These are phyloP conservation scores for Leucaena leucocephala DNA, from an alignment of 306 rosid species.

Conservation along the genomic window DNA sequence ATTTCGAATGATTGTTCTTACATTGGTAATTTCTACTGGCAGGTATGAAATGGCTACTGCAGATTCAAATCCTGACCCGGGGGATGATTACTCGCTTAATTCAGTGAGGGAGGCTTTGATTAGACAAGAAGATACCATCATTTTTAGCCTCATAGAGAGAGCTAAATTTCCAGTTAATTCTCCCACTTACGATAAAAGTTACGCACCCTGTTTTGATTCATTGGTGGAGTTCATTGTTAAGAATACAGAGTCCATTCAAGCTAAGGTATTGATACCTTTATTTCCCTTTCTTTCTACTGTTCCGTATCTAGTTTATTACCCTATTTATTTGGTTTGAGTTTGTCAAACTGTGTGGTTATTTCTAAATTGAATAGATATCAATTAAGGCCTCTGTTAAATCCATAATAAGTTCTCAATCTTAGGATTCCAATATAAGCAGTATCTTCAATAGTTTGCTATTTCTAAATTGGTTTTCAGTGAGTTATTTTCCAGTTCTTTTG, in stretches of 20 bases:
- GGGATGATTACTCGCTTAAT: slow-evolving; percentile 41
- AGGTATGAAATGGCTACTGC: slow-evolving; percentile 28
- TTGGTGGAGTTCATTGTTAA: slow-evolving; percentile 48
- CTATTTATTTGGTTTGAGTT: background rate
- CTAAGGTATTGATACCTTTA: slow-evolving; percentile 47
- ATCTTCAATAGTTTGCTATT: background rate
- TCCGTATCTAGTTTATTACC: background rate
- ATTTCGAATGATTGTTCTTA: slow-evolving; percentile 26
- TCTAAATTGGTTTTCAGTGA: background rate
- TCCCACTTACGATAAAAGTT: slow-evolving; percentile 44
- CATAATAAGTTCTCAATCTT: background rate
- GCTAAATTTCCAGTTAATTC: slow-evolving; percentile 60
- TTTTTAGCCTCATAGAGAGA: slow-evolving; percentile 67
- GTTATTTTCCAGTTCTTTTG: slow-evolving; percentile 2
- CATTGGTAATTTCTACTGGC: slow-evolving; percentile 23
- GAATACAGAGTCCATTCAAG: slow-evolving; percentile 60
- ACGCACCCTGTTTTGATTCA: slow-evolving; percentile 40
- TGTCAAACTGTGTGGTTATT: background rate
- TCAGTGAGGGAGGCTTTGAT: slow-evolving; percentile 55
- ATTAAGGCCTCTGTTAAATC: background rate
- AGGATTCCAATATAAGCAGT: background rate
- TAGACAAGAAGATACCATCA: slow-evolving; percentile 72
- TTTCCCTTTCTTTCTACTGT: background rate
- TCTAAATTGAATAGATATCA: background rate
- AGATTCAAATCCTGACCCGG: slow-evolving; percentile 12